Evolutionary conservation across 306 rosid genomes (phyloP).

Genomic region (Pterocarpus santalinus): DNA sequence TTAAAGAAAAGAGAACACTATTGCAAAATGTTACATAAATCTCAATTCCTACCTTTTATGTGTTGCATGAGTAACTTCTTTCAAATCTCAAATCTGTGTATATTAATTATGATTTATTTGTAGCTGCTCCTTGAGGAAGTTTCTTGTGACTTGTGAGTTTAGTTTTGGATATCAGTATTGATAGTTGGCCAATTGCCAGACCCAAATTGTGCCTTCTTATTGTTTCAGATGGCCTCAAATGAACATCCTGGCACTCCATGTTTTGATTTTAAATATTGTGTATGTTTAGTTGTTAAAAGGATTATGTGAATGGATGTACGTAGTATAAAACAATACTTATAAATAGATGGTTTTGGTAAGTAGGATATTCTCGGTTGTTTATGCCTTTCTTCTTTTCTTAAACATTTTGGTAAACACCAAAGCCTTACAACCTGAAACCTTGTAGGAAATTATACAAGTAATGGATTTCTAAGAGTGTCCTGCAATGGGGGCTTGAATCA

Average conservation of each 20-base stretch:
- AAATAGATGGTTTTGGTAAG: slow-evolving; percentile 8
- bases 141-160: too few relatives aligned
- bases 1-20: too few relatives aligned
- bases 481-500: slow-evolving; percentile 99
- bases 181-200: background rate
- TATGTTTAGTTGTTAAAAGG: slow-evolving; percentile 29
- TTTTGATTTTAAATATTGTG: slow-evolving; percentile 31
- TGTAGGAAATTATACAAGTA: slow-evolving; percentile 96
- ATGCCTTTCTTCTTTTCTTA: slow-evolving; percentile 37
- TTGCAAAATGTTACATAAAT: too few relatives aligned
- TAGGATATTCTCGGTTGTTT: background rate
- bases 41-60: too few relatives aligned
- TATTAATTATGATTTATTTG: too few relatives aligned
- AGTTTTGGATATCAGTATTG: slow-evolving; percentile 1
- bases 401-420: slow-evolving; percentile 15
- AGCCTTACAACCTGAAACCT: slow-evolving; percentile 41
- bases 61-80: too few relatives aligned
- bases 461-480: slow-evolving; percentile 96
- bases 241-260: slow-evolving; percentile 20
- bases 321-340: slow-evolving; percentile 26
- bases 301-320: slow-evolving; percentile 3
- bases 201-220: slow-evolving; percentile 5
- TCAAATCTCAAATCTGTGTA: too few relatives aligned
- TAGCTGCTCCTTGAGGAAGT: too few relatives aligned
- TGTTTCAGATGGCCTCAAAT: slow-evolving; percentile 3